phyloP scores from a whole-genome alignment of 2,329 filamentous ascomycete genomes.

The Aspergillus hortae region DNA sequence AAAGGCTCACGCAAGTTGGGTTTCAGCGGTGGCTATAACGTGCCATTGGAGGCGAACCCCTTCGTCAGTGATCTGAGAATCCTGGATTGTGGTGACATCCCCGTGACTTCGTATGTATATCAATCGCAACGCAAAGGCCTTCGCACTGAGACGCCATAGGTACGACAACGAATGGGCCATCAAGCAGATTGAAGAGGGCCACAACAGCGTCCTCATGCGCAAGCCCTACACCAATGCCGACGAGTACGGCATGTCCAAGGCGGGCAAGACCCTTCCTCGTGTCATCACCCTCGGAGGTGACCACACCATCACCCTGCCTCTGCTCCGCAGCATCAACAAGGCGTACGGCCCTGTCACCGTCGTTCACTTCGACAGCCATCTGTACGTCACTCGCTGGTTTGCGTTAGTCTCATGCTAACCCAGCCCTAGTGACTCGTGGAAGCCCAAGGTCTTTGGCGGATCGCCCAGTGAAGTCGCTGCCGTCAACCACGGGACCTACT shows the following conservation, averaged over 20 bases:
- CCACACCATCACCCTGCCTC: slow-evolving; percentile 44
- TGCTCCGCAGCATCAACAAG: slow-evolving; percentile 57
- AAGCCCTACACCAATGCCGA: slow-evolving; percentile 65
- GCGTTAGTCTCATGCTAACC: not conserved
- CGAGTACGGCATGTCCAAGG: slow-evolving; percentile 64
- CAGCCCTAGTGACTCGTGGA: slow-evolving; percentile 55
- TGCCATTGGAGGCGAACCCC: slow-evolving; percentile 73
- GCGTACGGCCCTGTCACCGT: slow-evolving; percentile 67
- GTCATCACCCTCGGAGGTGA: slow-evolving; percentile 67
- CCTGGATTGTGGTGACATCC: slow-evolving; percentile 79
- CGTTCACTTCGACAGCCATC: slow-evolving; percentile 61
- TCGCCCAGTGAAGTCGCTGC: slow-evolving; percentile 70
- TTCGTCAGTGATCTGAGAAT: slow-evolving; percentile 79
- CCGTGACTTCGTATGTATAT: slow-evolving; percentile 69
- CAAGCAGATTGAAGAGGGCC: slow-evolving; percentile 80
- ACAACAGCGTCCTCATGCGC: slow-evolving; percentile 70
- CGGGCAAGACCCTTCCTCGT: slow-evolving; percentile 72
- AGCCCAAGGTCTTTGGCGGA: slow-evolving; percentile 81
- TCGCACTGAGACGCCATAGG: slow-evolving; percentile 37
- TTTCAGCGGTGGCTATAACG: slow-evolving; percentile 79
- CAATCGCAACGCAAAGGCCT: not conserved
- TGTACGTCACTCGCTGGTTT: slow-evolving; percentile 33
- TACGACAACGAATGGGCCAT: slow-evolving; percentile 82
- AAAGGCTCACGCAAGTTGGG: slow-evolving; percentile 46
- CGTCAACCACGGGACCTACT: slow-evolving; percentile 87